A percentile compares a stretch with the other conserved stretches of the same genome.
These are phyloP conservation scores for Cryptococcus sp. DNA, from an alignment of 1,284 basidiomycete species.

Conservation along the genomic window DNA sequence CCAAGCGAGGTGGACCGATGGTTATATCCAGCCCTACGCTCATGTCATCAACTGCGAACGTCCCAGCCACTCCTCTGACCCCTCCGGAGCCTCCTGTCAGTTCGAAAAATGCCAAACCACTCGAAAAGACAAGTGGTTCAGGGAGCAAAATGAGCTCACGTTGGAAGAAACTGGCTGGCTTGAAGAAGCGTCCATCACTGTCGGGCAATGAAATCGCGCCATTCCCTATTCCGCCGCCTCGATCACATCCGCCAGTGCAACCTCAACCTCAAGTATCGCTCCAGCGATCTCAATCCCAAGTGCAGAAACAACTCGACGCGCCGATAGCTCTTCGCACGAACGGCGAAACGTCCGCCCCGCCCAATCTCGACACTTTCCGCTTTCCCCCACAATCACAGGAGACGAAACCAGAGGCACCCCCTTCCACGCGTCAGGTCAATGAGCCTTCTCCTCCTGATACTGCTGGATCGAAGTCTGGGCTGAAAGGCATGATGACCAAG, in stretches of 20 bases:
- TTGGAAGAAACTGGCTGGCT: constrained; percentile 43
- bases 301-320: constrained; percentile 8
- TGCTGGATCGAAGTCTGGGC: constrained; percentile 16
- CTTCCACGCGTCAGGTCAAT: background rate
- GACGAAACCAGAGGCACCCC: background rate
- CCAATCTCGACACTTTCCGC: constrained; percentile 27
- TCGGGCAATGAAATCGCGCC: constrained; percentile 24
- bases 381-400: constrained; percentile 24
- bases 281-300: constrained; percentile 12
- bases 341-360: constrained; percentile 15
- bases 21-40: constrained; percentile 43
- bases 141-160: constrained; percentile 33
- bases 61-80: constrained; percentile 30
- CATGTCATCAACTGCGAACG: constrained; percentile 38
- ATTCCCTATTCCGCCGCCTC: constrained; percentile 6
- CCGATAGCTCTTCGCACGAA: constrained; percentile 24
- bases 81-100: constrained; percentile 13
- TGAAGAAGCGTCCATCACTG: constrained; percentile 31
- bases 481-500: constrained; percentile 22
- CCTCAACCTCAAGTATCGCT: constrained; percentile 6
- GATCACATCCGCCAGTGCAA: constrained; percentile 2
- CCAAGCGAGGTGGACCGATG: constrained; percentile 32
- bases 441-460: constrained; percentile 22
- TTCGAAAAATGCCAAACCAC: constrained; percentile 12
- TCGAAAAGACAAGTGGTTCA: constrained; percentile 35